Base-by-base conservation (phyloP, 225 moss, liverwort and hornwort genomes). In the Straminergon stramineum region DNA sequence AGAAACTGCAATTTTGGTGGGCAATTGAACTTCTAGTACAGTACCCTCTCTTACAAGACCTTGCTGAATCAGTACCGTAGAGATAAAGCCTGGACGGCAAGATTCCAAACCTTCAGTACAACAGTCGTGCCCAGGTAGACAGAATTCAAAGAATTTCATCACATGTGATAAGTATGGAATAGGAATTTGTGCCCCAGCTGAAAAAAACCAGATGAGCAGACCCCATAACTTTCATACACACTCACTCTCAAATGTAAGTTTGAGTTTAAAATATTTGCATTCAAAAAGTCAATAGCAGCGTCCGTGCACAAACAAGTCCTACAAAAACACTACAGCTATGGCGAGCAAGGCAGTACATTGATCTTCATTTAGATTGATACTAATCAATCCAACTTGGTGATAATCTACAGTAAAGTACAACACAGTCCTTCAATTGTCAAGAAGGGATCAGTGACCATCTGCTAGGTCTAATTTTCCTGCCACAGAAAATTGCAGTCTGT, bases 361-460 rank as follows among this genome's bases (percentile, higher is more conserved):
- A 10, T 41, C 57, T 70, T 83, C 77, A 22, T 67, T 79, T 52
- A 61, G 22, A 51, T 84, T 62, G 81, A 90, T 80, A 75, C 51
- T 66, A 79, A 71, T 75, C 34, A 39, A 84, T 90, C 75, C 75
- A 69, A 63, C 66, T 26, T 26, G 57, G 73, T 81, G 39, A 58
- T 82, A 85, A 85, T 85, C 89, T 91, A 85, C 91, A 89, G 17
- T 85, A 71, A 75, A 85, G 85, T 87, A 89, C 87, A 91, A 56
- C n/a, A 55, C 45, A 67, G 85, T 71, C 79, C 82, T 85, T 85
- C 64, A 60, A 61, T 83, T 86, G 74, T 34, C 65, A 67, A 27
- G 23, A 84, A 74, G 52, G 60, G 85, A 89, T 55, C 76, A 55
- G 56, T 61, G 58, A 84, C 67, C 68, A 82, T 79, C 75, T 85